Base-by-base conservation (phyloP, 176 grass and related monocot species). In the Chrysopogon serrulatus region DNA sequence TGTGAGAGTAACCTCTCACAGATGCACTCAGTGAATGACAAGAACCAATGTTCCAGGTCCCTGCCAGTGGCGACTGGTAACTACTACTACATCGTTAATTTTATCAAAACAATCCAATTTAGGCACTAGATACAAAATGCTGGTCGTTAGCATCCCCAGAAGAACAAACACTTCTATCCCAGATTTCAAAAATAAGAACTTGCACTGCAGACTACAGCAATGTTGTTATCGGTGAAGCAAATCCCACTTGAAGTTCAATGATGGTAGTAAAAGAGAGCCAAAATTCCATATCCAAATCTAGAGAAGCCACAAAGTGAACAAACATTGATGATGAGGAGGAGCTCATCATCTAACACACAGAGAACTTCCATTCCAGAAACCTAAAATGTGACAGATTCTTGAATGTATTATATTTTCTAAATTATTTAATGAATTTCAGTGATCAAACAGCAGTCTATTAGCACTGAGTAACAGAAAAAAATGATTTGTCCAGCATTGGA, bases 1-100 rank as follows among this genome's bases (percentile, higher is more conserved):
- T 31, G 44, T 75, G 64, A 80, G 88, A 85, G 12, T 64, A 82
- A 71, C 68, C 69, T 61, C 82, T 73, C 86, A 88, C 82, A 94
- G 71, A 71, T 84, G 92, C 88, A 91, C 87, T 45, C 49, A 77
- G 49, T 65, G 73, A 83, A 63, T 78, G 78, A 66, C 21, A 44
- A 59, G 27, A 16, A 31, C 42, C 24, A 86, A 76, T 11, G 26
- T 77, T 77, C 30, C 42, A 62, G 31, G 26, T 13, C 60, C 40
- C 69, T 54, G 68, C 13, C 32, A 11, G 34, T 67, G 57, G 24
- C 8, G 16, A 78, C 62, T 82, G 72, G 16, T 78, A 30, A 72
- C 33, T 42, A 65, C 27, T 65, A n/a, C 68, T 35, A 41, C 65
- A 37, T 56, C 44, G 47, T 79, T 13, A 73, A 18, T 48, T 62